phyloP scores from a whole-genome alignment of 345 rosid species.

The Alliaria petiolata region DNA sequence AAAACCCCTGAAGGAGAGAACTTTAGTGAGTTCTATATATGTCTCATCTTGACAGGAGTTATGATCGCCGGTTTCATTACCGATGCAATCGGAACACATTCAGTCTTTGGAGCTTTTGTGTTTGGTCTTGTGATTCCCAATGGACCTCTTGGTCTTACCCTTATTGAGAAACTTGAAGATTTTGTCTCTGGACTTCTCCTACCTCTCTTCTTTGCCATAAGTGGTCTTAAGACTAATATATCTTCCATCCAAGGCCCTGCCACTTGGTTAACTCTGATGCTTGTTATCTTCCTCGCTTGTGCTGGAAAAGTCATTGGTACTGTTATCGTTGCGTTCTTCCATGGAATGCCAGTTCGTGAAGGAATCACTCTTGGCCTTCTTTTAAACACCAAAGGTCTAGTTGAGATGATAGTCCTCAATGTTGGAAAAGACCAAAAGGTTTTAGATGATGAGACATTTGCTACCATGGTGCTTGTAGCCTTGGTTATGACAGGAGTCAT shows the following conservation, averaged over 20 bases:
- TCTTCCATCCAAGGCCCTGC: constrained; percentile 33
- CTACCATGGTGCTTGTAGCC: constrained; percentile 77
- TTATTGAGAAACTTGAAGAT: constrained; percentile 91
- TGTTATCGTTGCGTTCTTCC: constrained; percentile 42
- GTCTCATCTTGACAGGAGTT: constrained; percentile 86
- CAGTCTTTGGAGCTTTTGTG: constrained; percentile 89
- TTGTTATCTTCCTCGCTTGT: constrained; percentile 52
- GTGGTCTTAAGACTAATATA: constrained; percentile 80
- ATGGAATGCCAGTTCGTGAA: constrained; percentile 77
- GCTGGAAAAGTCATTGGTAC: constrained; percentile 79
- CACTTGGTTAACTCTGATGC: constrained; percentile 48
- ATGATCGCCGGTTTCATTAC: constrained; percentile 93
- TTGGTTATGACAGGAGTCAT: constrained; percentile 70
- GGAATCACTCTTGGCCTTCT: constrained; percentile 83
- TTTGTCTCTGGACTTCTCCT: constrained; percentile 91
- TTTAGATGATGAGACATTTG: constrained; percentile 70
- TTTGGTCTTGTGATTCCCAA: constrained; percentile 87
- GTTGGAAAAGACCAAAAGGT: constrained; percentile 92
- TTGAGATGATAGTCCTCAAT: constrained; percentile 88
- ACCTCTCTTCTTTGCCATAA: constrained; percentile 90
- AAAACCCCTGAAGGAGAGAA: constrained; percentile 91
- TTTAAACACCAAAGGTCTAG: constrained; percentile 91
- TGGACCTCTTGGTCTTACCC: constrained; percentile 85
- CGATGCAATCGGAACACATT: constrained; percentile 93
- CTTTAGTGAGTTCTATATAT: constrained; percentile 69